phyloP scores from a whole-genome alignment of 768 basidiomycete species.

The Termitomyces eurrhizus region DNA sequence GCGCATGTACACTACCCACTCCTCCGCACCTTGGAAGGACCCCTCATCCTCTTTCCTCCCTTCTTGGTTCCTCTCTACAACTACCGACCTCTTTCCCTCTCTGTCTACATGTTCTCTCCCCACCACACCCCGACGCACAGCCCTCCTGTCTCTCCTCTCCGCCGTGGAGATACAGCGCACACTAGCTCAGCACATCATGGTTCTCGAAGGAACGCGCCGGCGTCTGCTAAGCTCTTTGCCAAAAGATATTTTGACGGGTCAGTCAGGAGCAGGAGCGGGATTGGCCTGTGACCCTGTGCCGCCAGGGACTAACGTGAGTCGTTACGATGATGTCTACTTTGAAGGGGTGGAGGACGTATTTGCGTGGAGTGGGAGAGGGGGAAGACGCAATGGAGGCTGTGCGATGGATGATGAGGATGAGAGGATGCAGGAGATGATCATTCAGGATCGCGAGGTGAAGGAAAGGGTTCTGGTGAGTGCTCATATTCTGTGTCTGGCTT shows the following conservation, averaged over 20 bases:
- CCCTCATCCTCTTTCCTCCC: constrained; percentile 48
- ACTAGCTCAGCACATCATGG: constrained; percentile 72
- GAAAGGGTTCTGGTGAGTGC: constrained; percentile 36
- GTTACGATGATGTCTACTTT: constrained; percentile 79
- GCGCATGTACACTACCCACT: constrained; percentile 83
- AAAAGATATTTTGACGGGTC: constrained; percentile 36
- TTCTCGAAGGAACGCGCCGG: constrained; percentile 61
- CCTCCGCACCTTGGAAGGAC: constrained; percentile 80
- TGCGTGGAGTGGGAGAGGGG: constrained; percentile 22
- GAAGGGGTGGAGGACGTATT: constrained; percentile 52
- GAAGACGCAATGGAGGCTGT: constrained; percentile 19
- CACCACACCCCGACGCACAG: constrained; percentile 24
- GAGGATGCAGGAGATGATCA: constrained; percentile 47
- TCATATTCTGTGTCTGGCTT: background rate
- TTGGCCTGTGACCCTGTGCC: constrained; percentile 88
- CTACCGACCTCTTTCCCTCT: constrained; percentile 40
- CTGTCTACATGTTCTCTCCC: constrained; percentile 33
- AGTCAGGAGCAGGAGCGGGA: constrained; percentile 25
- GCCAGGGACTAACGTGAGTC: constrained; percentile 52
- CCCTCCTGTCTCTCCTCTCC: constrained; percentile 37
- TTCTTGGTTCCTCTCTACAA: constrained; percentile 65
- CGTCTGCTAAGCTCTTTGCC: constrained; percentile 73
- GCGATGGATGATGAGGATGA: constrained; percentile 41
- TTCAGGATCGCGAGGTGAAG: constrained; percentile 56
- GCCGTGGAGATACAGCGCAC: constrained; percentile 41